Evolutionary conservation across 345 rosid genomes (phyloP), one percentile per base, ranked within the genome.

Genomic region (Stellera chamaejasme): DNA sequence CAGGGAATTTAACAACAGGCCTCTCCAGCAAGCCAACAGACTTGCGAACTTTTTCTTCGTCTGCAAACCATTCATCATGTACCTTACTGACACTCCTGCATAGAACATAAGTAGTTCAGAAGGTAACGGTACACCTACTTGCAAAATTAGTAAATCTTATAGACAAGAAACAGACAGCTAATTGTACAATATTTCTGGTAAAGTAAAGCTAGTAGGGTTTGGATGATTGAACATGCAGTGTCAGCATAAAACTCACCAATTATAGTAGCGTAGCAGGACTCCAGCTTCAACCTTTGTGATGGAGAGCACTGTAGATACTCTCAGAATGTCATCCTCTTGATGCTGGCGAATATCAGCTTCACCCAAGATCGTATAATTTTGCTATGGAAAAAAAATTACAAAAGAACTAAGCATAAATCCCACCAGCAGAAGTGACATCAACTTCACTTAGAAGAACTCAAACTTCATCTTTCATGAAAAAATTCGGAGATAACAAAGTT

Each of bases 21-120:
- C 64, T 70, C 47, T 76, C 83, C 69, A 79, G 63, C 48, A 88
- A 81, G 48, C 96, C 96, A 69, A 88, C 90, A 63, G 83, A 65
- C 50, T 67, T 65, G 54, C 94, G 82, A 50, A 85, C 93, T 42
- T 63, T 78, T 52, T 77, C 88, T 59, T 88, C 96, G 48, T 85
- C 80, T 13, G 90, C 90, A 85, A 88, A 88, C 96, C 96, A 88
- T 74, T 83, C 96, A 69, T 88, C 96, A 69, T 81, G 80, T 55
- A 85, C 90, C 61, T 79, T 85, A 70, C 89, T 68, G 25, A 88
- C 77, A 65, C 81, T 85, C 96, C 96, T 88, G 76, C 11, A 47
- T 56, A 4, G 52, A 48, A 52, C 52, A 43, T 25, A 14, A 56
- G 42, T 46, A 11, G 48, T 59, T 62, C 32, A 61, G 11, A 50